phyloP scores from a whole-genome alignment of 768 basidiomycete genomes.

The Kwoniella shandongensis region DNA sequence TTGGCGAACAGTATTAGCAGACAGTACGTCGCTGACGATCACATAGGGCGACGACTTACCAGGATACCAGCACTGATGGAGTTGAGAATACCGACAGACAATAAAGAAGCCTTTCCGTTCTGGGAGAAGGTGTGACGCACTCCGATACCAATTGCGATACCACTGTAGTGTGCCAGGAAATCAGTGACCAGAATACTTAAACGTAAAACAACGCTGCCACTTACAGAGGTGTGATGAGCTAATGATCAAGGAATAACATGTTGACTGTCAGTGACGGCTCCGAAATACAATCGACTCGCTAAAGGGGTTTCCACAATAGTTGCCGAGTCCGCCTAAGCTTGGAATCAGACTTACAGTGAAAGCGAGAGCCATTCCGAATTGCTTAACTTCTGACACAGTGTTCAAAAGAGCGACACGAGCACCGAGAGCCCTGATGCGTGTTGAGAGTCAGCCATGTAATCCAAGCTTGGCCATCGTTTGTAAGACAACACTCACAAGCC shows the following conservation, averaged over 20 bases:
- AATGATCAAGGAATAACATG: too few species aligned
- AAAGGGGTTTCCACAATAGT: too few species aligned
- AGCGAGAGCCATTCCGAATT: slow-evolving; percentile 36
- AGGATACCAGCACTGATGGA: slow-evolving; percentile 33
- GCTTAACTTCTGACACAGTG: slow-evolving; percentile 25
- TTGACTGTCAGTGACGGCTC: too few species aligned
- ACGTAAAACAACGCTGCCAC: neutral
- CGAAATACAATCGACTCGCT: too few species aligned
- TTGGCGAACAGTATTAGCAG: slow-evolving; percentile 45
- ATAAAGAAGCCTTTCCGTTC: slow-evolving; percentile 33
- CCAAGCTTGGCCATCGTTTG: slow-evolving; percentile 33
- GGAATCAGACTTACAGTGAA: too few species aligned
- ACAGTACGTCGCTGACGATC: slow-evolving; percentile 49
- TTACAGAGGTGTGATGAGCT: too few species aligned
- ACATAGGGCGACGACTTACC: slow-evolving; percentile 28
- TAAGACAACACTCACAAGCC: slow-evolving; percentile 47
- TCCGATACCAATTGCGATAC: slow-evolving; percentile 51
- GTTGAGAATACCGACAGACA: slow-evolving; percentile 34
- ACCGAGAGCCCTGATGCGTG: slow-evolving; percentile 38
- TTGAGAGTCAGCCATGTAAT: neutral
- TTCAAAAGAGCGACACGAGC: slow-evolving; percentile 45
- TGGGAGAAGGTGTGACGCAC: slow-evolving; percentile 46
- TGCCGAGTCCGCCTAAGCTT: too few species aligned
- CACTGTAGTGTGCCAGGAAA: too few species aligned
- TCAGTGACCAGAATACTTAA: slow-evolving; percentile 36